Evolutionary conservation across 1,284 basidiomycete genomes (phyloP).

Genomic region (Leccinum colubrinum): DNA sequence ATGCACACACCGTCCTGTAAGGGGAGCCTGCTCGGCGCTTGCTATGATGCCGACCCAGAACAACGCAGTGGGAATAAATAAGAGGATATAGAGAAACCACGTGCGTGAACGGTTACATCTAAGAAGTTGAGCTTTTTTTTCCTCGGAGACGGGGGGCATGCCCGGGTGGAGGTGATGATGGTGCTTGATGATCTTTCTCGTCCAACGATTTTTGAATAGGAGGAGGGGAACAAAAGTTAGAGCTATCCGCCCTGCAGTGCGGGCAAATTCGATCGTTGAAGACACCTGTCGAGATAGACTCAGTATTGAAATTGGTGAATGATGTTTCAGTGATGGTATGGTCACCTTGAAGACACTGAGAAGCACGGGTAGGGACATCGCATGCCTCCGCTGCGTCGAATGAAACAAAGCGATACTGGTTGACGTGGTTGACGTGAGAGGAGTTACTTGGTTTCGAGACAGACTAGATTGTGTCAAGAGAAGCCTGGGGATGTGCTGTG

Average conservation of each 20-base stretch:
- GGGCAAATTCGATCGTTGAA: slow-evolving; percentile 58
- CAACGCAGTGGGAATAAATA: slow-evolving; percentile 67
- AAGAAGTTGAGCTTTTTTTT: slow-evolving; percentile 46
- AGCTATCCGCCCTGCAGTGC: slow-evolving; percentile 64
- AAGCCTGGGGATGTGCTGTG: slow-evolving; percentile 1
- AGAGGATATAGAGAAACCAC: slow-evolving; percentile 51
- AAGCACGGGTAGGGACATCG: slow-evolving; percentile 36
- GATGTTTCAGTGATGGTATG: background rate
- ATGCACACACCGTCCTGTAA: slow-evolving; percentile 71
- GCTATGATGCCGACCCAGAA: slow-evolving; percentile 75
- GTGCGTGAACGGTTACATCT: slow-evolving; percentile 49
- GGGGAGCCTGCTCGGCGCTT: slow-evolving; percentile 78
- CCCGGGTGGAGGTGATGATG: slow-evolving; percentile 49
- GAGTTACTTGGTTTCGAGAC: slow-evolving; percentile 3
- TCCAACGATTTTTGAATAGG: slow-evolving; percentile 53
- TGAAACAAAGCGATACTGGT: slow-evolving; percentile 37
- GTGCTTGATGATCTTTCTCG: slow-evolving; percentile 48
- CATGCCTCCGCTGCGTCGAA: slow-evolving; percentile 37
- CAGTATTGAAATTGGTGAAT: background rate
- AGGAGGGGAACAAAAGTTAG: slow-evolving; percentile 72
- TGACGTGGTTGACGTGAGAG: background rate
- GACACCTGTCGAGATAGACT: slow-evolving; percentile 40
- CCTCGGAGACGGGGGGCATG: slow-evolving; percentile 44
- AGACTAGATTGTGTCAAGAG: slow-evolving; percentile 7
- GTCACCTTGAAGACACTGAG: slow-evolving; percentile 48